Evolutionary conservation across 2,329 filamentous ascomycete genomes (phyloP), one percentile per base, ranked within the genome.

Genomic region (Aspergillus sclerotialis): DNA sequence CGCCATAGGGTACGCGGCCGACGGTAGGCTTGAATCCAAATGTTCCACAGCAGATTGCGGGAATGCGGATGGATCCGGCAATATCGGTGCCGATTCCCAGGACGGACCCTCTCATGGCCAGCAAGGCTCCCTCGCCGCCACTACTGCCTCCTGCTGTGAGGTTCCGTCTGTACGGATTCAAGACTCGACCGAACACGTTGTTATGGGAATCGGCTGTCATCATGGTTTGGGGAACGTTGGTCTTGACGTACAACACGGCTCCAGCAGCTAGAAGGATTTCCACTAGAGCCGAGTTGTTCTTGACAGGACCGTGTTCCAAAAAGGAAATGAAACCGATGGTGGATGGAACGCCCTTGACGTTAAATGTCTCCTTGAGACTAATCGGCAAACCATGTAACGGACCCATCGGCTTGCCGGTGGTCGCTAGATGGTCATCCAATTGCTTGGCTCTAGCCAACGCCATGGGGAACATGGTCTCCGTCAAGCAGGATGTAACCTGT

Each of bases 201-300:
- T 79, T 82, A 26, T 73, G 67, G 4, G 68, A 72, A 49, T 82
- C 78, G 26, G 76, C 53, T 6, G 67, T 65, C 45, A 64, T 64
- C 37, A 77, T 55, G 0, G 72, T 73, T 40, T 78, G 73, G 1
- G 81, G 80, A 2, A 84, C 65, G 45, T 83, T 84, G 1, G 81
- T 84, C 58, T 84, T 84, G 44, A 75, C 70, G 44, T 84, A 81
- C n/a, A 81, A 60, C 0, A 85, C 68, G 1, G 80, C 80, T 1
- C 82, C 82, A 0, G 77, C 65, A 12, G 67, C 64, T 16, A 74
- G 59, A 4, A 85, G 56, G 1, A 82, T 61, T 7, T 73, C 65
- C 0, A 82, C 73, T 5, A 83, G 60, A 0, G 70, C 67, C 0
- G 75, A 69, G 51, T 82, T 73, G 40, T 67, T 56, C 19, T 58